phyloP scores from a whole-genome alignment of 2,329 filamentous ascomycete genomes.

The Lasiodiplodia hormozganensis region DNA sequence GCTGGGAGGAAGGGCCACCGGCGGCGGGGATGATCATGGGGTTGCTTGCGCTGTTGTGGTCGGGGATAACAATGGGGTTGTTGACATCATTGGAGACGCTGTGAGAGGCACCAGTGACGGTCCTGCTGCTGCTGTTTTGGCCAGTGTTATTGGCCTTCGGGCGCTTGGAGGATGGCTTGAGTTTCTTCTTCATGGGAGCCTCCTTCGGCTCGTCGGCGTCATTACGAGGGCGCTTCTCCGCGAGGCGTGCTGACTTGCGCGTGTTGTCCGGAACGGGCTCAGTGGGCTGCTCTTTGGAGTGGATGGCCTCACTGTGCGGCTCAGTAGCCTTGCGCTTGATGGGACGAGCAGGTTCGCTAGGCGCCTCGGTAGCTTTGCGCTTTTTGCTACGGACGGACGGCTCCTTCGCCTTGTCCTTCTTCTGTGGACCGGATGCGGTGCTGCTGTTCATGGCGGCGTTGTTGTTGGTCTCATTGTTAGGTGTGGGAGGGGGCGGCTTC shows the following conservation, averaged over 20 bases:
- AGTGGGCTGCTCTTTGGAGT: not conserved
- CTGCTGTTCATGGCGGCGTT: too few relatives aligned
- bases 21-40: not conserved
- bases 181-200: too few relatives aligned
- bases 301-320: not conserved
- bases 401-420: not conserved
- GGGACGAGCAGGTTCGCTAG: not conserved
- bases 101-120: too few relatives aligned
- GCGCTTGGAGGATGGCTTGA: too few relatives aligned
- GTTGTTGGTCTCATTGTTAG: not conserved
- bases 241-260: not conserved
- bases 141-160: too few relatives aligned
- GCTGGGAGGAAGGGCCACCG: not conserved
- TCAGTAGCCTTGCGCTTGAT: not conserved
- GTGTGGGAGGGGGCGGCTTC: not conserved
- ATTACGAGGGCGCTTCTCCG: not conserved
- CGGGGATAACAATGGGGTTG: not conserved
- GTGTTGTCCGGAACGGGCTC: not conserved
- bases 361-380: not conserved
- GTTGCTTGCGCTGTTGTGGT: not conserved
- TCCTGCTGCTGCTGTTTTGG: too few relatives aligned
- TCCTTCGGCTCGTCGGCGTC: too few relatives aligned
- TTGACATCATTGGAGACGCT: too few relatives aligned
- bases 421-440: too few relatives aligned
- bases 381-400: not conserved